Conservation (phyloP, 2,329 filamentous ascomycete species). For the Talaromyces sp. region DNA sequence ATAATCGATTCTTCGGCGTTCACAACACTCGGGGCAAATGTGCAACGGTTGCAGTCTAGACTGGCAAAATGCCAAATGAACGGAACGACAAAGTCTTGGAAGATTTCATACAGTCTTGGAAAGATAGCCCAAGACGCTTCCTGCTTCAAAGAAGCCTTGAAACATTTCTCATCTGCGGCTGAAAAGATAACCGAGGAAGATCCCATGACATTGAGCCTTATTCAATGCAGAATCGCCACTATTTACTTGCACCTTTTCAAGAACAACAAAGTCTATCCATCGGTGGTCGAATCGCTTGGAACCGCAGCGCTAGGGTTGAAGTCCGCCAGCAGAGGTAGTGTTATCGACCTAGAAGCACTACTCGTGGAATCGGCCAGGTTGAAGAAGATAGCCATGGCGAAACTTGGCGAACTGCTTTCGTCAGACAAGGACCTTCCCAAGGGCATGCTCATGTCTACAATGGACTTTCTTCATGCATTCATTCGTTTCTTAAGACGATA, state of each 20-base stretch:
- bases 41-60: slow-evolving; percentile 36
- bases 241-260: slow-evolving; percentile 37
- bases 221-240: slow-evolving; percentile 41
- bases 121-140: slow-evolving; percentile 43
- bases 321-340: slow-evolving; percentile 40
- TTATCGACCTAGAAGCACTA: slow-evolving; percentile 45
- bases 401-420: slow-evolving; percentile 34
- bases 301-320: slow-evolving; percentile 38
- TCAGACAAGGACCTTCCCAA: slow-evolving; percentile 25
- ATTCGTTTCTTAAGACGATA: slow-evolving; percentile 44
- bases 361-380: slow-evolving; percentile 44
- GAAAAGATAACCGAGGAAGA: slow-evolving; percentile 33
- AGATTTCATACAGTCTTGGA: slow-evolving; percentile 36
- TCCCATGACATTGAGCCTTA: slow-evolving; percentile 36
- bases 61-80: slow-evolving; percentile 32
- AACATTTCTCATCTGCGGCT: slow-evolving; percentile 36
- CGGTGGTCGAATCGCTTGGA: slow-evolving; percentile 29
- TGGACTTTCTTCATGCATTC: slow-evolving; percentile 41
- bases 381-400: slow-evolving; percentile 43
- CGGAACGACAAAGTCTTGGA: slow-evolving; percentile 29
- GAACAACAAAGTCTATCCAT: slow-evolving; percentile 25
- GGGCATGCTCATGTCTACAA: slow-evolving; percentile 28
- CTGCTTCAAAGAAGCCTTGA: slow-evolving; percentile 40
- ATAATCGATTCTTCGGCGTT: slow-evolving; percentile 40
- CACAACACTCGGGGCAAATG: slow-evolving; percentile 35